Percentiles rank a stretch among this genome's conserved stretches.
phyloP scores from a whole-genome alignment of 169 alveolate species.

The Eimeria brunetti region DNA sequence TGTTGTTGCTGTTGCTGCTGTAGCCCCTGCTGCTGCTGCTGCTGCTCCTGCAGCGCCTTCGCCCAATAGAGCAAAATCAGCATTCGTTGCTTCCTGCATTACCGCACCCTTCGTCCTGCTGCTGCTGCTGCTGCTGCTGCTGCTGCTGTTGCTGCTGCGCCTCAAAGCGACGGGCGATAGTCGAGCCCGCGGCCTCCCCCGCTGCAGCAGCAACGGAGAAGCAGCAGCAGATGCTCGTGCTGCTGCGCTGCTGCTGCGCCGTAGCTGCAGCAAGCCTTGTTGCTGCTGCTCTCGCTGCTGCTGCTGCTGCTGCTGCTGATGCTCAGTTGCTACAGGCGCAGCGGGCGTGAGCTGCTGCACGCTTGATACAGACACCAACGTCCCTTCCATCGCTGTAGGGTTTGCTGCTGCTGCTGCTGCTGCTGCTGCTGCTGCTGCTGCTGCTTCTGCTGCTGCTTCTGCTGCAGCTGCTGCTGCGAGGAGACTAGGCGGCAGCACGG shows the following conservation, averaged over 20 bases:
- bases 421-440: not conserved
- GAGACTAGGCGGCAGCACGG: constrained; percentile 9
- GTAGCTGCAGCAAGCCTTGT: too few relatives aligned
- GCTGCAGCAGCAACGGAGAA: constrained; percentile 9
- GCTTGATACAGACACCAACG: not conserved
- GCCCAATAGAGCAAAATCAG: not conserved
- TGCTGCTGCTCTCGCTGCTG: constrained; percentile 18
- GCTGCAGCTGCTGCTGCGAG: constrained; percentile 53
- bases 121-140: not conserved
- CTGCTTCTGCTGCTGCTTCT: not conserved
- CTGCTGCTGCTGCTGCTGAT: not conserved
- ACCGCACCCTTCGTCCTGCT: not conserved
- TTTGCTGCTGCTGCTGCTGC: not conserved
- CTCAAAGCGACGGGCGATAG: not conserved
- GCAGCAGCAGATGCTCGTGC: not conserved
- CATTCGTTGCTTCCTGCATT: not conserved
- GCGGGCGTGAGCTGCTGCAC: not conserved
- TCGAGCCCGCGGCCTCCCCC: not conserved
- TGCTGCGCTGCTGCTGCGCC: constrained; percentile 6
- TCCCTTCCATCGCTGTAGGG: not conserved
- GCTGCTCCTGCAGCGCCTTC: not conserved
- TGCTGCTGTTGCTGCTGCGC: constrained; percentile 19
- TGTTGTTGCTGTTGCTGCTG: constrained; percentile 36
- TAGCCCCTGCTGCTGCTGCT: not conserved
- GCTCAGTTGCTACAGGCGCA: not conserved